Evolutionary conservation across 2,329 filamentous ascomycete genomes (phyloP), one percentile per base, ranked within the genome.

Genomic region (Arachnopeziza araneosa): DNA sequence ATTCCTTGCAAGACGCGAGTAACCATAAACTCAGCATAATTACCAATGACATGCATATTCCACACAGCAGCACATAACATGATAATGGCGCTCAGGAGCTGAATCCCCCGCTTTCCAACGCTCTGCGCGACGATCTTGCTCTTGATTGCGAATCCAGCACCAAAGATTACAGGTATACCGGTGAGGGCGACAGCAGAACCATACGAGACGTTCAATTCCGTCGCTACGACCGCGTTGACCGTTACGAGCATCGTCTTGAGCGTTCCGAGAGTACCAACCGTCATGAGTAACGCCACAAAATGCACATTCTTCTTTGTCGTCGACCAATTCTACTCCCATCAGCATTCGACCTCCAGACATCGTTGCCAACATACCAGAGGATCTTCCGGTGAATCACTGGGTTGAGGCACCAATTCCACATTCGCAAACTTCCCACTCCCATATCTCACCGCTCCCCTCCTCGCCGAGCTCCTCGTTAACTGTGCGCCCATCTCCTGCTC

Each of bases 1-100:
- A 85, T 58, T 0, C 82, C 82, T 66, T 85, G 81, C 36, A 85
- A 75, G 21, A 83, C 67, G 10, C 83, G 76, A 1, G 81, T 79
- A 0, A 75, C 76, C 76, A 84, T 78, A 66, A 78, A 79, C 58
- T 79, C 74, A 9, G 71, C 72, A 57, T 78, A 80, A 63, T 70
- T 76, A 54, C 69, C 68, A 7, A 68, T 67, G 5, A 78, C 74
- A 21, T 74, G 73, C 61, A 77, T 79, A 63, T 80, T 82, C 80
- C 80, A 83, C 1, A 80, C 69, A 2, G 75, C 74, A 1, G 81
- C 82, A 50, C 78, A 71, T 51, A 84, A 78, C 52, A 83, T 67
- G 3, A 80, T 57, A 1, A 76, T 58, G 36, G 76, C 73, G 0
- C 80, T 79, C 1, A 68, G 71, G 7, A 86, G 67, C 61, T 84